Base-by-base conservation (phyloP, 2,329 filamentous ascomycete species). In the Cordyceps sp. region DNA sequence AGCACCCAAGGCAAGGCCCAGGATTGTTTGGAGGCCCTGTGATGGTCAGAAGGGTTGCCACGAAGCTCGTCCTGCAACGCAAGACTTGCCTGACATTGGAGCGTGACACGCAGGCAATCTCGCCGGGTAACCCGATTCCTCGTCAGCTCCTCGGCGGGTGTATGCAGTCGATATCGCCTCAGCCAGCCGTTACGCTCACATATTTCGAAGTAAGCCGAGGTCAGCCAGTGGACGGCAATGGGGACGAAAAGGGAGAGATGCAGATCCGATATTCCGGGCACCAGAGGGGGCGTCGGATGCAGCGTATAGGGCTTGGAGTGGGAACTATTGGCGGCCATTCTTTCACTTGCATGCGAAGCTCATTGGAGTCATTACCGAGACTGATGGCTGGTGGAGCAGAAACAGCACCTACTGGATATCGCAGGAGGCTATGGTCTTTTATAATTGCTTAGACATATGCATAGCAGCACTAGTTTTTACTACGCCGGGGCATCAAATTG, bases 91-190 rank as follows among this genome's bases (percentile, higher is more conserved):
- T 31, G 30, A 26, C 22, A 26, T 19, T 26, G 30, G 18, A 31
- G 15, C 2, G 30, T 31, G 2, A 26, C 24, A 12, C 22, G 22
- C 5, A 31, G 16, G n/a, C 30, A 31, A 9, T 31, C 22, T 14
- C 22, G 22, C 16, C 30, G 22, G 6, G 30, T 31, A 13, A 31
- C 30, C 9, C 30, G 22, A 20, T 31, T 31, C 10, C 22, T 8
- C 12, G 30, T 16, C 12, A 26, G 30, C 30, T 31, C 30, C 22
- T 31, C 30, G 3, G 30, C 30, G 4, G 30, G 18, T 5, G 22
- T 31, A 21, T 31, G 30, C 15, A 31, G 30, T 9, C 30, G 30
- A 21, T 31, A 26, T 19, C 14, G 30, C 8, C 17, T 20, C 30
- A 25, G 10, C 30, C 30, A 31, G 10, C 30, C 30, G 17, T 10